Evolutionary conservation across 2,329 filamentous ascomycete genomes (phyloP), one percentile per base, ranked within the genome.

Genomic region (Colletotrichum phormii): DNA sequence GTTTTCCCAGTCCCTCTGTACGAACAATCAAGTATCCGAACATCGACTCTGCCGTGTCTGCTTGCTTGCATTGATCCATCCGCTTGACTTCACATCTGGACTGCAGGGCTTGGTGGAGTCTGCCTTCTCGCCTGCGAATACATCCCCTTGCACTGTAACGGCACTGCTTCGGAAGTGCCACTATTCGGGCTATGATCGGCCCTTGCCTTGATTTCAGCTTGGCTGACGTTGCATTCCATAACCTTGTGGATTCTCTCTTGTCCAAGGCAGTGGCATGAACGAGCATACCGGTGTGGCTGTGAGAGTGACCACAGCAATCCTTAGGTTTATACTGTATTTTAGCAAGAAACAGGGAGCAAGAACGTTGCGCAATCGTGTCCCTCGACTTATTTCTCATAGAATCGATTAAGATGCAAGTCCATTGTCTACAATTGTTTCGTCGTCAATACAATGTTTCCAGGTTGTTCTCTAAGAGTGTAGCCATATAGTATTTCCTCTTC

Each of bases 161-260:
- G 64, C 53, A 59, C 5, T 61, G 64, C 29, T 59, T 26, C 51
- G 26, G 51, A 22, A 11, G 35, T 33, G 42, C 29, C n/a, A 62
- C 64, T 5, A 12, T 51, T 58, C 5, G 15, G 35, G 57, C 5
- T 58, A 18, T 67, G 49, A 58, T 69, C 53, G 51, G 24, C 59
- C 53, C 53, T 69, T 54, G 59, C 65, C 59, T 49, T 60, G 59
- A 42, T 46, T 59, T 42, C 51, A 63, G 69, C 69, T 63, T 42
- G 5, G 35, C n/a, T 15, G 13, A 33, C 18, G 26, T 33, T n/a
- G 5, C 15, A 51, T 33, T 24, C 13, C 4, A 15, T 18, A 18
- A 3, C 15, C 15, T 18, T 13, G 5, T 46, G 42, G 12, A 6
- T 18, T 46, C 7, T 3, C 15, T 46, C 42, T 7, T 18, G 15